Conservation (phyloP, 2,329 filamentous ascomycete genomes). For the Penicillium sp. region DNA sequence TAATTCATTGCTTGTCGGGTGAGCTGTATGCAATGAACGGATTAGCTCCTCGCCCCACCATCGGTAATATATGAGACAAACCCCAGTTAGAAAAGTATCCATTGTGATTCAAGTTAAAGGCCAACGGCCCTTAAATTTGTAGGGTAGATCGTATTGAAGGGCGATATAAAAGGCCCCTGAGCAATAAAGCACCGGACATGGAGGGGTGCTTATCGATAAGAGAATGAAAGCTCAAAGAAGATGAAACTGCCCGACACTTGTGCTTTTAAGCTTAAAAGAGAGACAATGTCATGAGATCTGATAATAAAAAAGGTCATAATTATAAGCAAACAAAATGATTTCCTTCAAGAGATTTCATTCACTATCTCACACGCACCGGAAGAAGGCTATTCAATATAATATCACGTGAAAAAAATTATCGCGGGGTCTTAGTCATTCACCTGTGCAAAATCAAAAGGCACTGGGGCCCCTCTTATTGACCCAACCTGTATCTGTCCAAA, state of each 20-base stretch:
- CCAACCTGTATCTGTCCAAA: constrained; percentile 16
- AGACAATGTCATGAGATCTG: neutral
- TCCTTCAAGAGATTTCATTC: neutral
- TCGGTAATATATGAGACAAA: constrained; percentile 30
- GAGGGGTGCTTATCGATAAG: constrained; percentile 13
- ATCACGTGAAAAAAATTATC: constrained; percentile 19
- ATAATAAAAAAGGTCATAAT: neutral
- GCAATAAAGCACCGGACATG: neutral
- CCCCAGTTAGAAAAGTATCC: constrained; percentile 66
- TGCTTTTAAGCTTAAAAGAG: neutral
- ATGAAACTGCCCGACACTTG: neutral
- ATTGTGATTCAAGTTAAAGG: constrained; percentile 48
- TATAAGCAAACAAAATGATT: neutral
- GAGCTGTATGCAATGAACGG: constrained; percentile 43
- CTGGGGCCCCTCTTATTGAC: constrained; percentile 19
- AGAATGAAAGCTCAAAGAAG: constrained; percentile 3
- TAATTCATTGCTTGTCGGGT: constrained; percentile 85
- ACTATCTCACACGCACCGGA: neutral
- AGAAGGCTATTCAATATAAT: neutral
- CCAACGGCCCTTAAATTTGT: neutral
- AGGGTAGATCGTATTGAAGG: constrained; percentile 5
- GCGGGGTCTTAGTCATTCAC: constrained; percentile 24
- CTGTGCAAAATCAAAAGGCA: constrained; percentile 23
- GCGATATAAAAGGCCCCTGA: constrained; percentile 1
- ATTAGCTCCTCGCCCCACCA: constrained; percentile 18